Evolutionary conservation across 179 eudicot species (phyloP), one percentile per base, ranked within the genome.

Genomic region (Pouteria campechiana): DNA sequence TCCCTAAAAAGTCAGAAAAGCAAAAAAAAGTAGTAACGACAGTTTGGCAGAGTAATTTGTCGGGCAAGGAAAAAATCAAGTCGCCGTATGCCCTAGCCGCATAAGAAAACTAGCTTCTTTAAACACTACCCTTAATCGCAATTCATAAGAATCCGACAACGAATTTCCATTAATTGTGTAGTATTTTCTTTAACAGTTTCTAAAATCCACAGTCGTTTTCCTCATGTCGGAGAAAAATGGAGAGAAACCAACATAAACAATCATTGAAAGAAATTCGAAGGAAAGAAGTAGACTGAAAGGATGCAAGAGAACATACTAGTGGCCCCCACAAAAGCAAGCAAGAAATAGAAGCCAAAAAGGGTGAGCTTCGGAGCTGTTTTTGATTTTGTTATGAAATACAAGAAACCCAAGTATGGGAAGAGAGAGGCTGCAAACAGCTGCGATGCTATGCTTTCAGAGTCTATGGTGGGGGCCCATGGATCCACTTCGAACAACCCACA

Each of bases 261-360:
- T 25, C 9, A 31, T 9, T 1, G 12, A 14, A 9, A 1, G 6
- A 11, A 7, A 14, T 46, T 25, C 4, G 25, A 30, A 44, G 51
- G 27, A 33, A 13, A 20, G 25, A 13, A 6, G 19, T 3, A 7
- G 24, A 13, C 11, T 18, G 41, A 34, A 44, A 12, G 17, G 20
- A 6, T 6, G 2, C 17, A 52, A 23, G 29, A 37, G 15, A 54
- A 72, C 89, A 57, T 49, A 92, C 99, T 87, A 13, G 99, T 92
- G 46, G 99, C 96, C 20, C 89, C 99, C 17, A 92, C 99, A 70
- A 92, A 92, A 11, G 89, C 94, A 51, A 92, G 96, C 78, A 92
- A 68, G 94, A 87, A 92, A 58, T 92, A 92, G 81, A 92, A 92
- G 0, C 99, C 99, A 48, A 92, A 92, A 20, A 83, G 81, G 11